Percentiles rank a stretch among this genome's conserved stretches.
phyloP scores from a whole-genome alignment of 1,284 basidiomycete species.

The Volvariella volvacea region DNA sequence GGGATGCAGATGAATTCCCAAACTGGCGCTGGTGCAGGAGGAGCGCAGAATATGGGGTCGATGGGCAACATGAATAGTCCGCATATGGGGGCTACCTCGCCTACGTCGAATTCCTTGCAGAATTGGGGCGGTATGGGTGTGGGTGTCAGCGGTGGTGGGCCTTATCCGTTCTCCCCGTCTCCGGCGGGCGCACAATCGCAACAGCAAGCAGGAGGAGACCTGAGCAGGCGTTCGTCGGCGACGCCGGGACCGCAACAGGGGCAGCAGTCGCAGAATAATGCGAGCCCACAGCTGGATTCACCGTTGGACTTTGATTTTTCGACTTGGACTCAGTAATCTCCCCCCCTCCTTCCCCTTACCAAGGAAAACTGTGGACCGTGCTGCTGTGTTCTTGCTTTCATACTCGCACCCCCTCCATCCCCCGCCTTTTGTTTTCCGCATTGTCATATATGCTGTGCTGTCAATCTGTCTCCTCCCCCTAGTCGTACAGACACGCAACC shows the following conservation, averaged over 20 bases:
- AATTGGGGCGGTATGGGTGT: constrained; percentile 18
- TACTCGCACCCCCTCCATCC: too few species aligned
- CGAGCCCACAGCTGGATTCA: constrained; percentile 23
- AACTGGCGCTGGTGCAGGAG: too few species aligned
- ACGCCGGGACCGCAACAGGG: constrained; percentile 33
- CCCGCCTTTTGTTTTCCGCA: too few species aligned
- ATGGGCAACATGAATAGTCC: too few species aligned
- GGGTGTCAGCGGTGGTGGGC: constrained; percentile 15
- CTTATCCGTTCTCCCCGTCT: constrained; percentile 14
- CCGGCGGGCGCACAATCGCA: constrained; percentile 23
- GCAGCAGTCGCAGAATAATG: constrained; percentile 29
- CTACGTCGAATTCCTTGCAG: too few species aligned
- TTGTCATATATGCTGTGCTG: too few species aligned
- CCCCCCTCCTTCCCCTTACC: constrained; percentile 6
- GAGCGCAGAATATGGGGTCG: too few species aligned
- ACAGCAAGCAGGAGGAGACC: constrained; percentile 14
- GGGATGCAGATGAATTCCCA: constrained; percentile 13
- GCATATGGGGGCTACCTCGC: too few species aligned
- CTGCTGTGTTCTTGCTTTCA: too few species aligned
- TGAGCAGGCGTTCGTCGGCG: constrained; percentile 35
- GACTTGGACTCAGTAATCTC: constrained; percentile 37
- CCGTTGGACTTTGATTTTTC: constrained; percentile 41
- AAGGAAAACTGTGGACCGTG: too few species aligned
- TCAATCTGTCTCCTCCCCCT: too few species aligned
- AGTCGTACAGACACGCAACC: too few species aligned